Base-by-base conservation (phyloP, 2,329 filamentous ascomycete genomes). In the Fusarium papillatum region DNA sequence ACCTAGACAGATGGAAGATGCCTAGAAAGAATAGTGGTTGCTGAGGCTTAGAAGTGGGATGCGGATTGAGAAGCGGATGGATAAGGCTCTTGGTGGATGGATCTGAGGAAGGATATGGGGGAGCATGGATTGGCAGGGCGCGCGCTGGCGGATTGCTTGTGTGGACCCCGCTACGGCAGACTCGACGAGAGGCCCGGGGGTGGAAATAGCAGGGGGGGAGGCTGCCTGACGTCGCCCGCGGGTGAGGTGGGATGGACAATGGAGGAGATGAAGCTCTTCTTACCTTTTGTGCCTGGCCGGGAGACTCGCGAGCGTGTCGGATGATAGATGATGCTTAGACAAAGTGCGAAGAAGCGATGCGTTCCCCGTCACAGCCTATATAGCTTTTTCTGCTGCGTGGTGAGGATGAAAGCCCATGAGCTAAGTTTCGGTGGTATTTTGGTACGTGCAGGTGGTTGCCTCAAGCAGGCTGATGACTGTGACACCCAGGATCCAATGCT, bases 161-260 rank as follows among this genome's bases (percentile, higher is more conserved):
- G 83, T 84, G 83, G 83, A 78, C 82, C 81, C 79, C 79, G 77
- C 80, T 72, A 82, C 64, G 66, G 68, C 68, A 69, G 50, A 59
- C 50, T 55, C 50, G 50, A 55, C 10, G 53, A 36, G 59, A 76
- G 69, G 55, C 68, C 61, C 61, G 61, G 75, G 72, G 76, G 78
- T 79, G 75, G 66, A 78, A 63, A 62, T 69, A 77, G 70, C 68
- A 79, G 57, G 38, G 29, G 29, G 24, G 70, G 59, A 59, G 62
- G 26, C 50, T 55, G 50, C 50, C 50, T 55, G 50, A 60, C 34
- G 57, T 60, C 36, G 36, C 34, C 34, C 34, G 14, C 34, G 13
- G 36, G 57, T 50, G 53, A 14, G 36, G 57, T 50, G 53, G 70
- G 46, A 62, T 59, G 62, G 63, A 50, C 29, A 70, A 19, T 55